These are phyloP conservation scores for Fusarium begoniae DNA, from an alignment of 2,329 filamentous ascomycete species.

Conservation along the genomic window DNA sequence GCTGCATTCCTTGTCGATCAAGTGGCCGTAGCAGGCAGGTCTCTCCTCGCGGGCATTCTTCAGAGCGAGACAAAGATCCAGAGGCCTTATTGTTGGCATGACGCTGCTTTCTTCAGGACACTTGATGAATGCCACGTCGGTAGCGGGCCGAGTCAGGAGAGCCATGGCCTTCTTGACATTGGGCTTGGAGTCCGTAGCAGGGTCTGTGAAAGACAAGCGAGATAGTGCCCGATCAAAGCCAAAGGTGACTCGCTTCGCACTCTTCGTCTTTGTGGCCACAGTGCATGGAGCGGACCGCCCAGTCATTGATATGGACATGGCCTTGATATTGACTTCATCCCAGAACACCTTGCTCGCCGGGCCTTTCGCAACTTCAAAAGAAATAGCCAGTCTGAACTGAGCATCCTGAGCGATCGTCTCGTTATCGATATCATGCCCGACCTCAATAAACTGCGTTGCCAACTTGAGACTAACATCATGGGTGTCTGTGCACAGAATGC, in stretches of 20 bases:
- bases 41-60: background rate
- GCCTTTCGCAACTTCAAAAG: background rate
- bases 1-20: background rate
- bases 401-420: background rate
- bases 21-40: background rate
- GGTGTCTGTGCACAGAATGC: background rate
- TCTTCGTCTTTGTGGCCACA: background rate
- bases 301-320: rapidly evolving
- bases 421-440: background rate
- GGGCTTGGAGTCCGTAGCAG: rapidly evolving
- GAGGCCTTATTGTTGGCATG: background rate
- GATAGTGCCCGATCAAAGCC: background rate
- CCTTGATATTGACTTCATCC: conserved; percentile 16
- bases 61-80: background rate
- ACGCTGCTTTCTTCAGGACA: background rate
- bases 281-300: rapidly evolving
- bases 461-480: conserved; percentile 13
- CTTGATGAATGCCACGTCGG: background rate
- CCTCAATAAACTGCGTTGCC: background rate
- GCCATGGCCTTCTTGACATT: background rate
- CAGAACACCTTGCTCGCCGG: background rate
- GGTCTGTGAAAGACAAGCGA: rapidly evolving
- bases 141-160: rapidly evolving
- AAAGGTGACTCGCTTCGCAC: background rate
- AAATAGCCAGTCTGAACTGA: conserved; percentile 13